Percentiles rank a stretch among this genome's conserved stretches.
Conservation (phyloP, 2,329 filamentous ascomycete species). For the Lasiodiplodia sp. region DNA sequence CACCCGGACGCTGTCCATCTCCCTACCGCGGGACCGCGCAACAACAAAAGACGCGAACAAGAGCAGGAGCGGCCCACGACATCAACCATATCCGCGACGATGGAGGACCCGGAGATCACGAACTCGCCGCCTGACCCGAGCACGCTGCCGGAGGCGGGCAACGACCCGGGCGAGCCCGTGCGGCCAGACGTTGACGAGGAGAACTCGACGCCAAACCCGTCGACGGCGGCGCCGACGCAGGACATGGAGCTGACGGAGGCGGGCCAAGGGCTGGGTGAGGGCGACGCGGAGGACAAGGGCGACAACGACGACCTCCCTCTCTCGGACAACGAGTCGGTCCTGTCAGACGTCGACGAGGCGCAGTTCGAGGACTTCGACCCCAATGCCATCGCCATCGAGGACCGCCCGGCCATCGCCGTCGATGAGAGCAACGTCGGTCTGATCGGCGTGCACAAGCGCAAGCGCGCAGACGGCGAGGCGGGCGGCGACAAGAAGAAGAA, state of each 20-base stretch:
- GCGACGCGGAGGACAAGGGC: constrained; percentile 47
- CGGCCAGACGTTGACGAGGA: constrained; percentile 58
- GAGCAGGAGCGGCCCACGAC: not conserved
- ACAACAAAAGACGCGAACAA: not conserved
- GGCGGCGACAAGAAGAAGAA: constrained; percentile 71
- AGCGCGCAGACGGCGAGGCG: constrained; percentile 66
- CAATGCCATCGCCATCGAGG: constrained; percentile 66
- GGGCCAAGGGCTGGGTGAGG: constrained; percentile 45
- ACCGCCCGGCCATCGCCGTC: constrained; percentile 64
- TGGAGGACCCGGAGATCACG: constrained; percentile 41
- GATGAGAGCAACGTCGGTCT: constrained; percentile 68
- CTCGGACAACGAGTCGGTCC: constrained; percentile 67
- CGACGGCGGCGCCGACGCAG: constrained; percentile 50
- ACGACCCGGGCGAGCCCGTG: constrained; percentile 55
- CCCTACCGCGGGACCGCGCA: not conserved
- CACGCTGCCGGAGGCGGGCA: constrained; percentile 55
- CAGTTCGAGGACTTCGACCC: constrained; percentile 72
- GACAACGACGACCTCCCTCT: constrained; percentile 42
- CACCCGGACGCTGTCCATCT: not conserved
- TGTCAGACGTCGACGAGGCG: constrained; percentile 70
- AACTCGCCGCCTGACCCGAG: constrained; percentile 48
- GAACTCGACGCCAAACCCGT: constrained; percentile 53
- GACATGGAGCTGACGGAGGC: constrained; percentile 55
- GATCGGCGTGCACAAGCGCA: constrained; percentile 69
- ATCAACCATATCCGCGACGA: constrained; percentile 5